Evolutionary conservation across 2,329 filamentous ascomycete species (phyloP), one percentile per base, ranked within the genome.

Genomic region (Metarhizium sp.): DNA sequence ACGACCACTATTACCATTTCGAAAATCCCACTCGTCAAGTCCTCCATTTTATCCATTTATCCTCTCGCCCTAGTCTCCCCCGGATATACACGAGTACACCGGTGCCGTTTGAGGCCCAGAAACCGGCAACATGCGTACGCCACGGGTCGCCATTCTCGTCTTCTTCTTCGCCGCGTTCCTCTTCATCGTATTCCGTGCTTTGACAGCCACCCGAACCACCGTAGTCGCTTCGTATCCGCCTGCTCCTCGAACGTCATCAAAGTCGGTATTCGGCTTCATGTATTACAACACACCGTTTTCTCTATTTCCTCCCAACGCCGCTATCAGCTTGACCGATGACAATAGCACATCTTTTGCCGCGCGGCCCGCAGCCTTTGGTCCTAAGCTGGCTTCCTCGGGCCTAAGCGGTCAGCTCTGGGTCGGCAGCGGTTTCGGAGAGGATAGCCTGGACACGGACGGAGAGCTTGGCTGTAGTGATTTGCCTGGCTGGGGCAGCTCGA

Each of bases 291-390:
- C 85, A 5, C 86, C 92, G 1, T 89, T 92, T 60, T 91, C 90
- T 20, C 83, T 99, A 25, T 99, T 99, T 68, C 92, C 92, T 4
- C 92, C 92, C 3, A 96, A 94, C 60, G 94, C 94, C 50, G 88
- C 95, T 64, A 96, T 99, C 68, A 96, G 90, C 70, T 80, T 99
- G 59, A 96, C 92, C 66, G 91, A 97, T 71, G 94, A 99, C 72
- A 99, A 99, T 71, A 96, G 90, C 62, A 99, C 94, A 13, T 95
- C 95, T 63, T 99, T 99, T 73, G 79, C 95, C 55, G 92, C 94
- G 47, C 81, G 94, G 51, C 94, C 94, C 57, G 94, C 94, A 53
- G 92, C 90, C 43, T 99, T 97, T 73, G 94, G 94, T 0, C 90
- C 94, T 4, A 74, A 81, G 43, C 75, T 99, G 43, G 88, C 88